These are phyloP conservation scores for Aphanomyces cochlioides DNA, from an alignment of 352 stramenopile species.

Conservation along the genomic window DNA sequence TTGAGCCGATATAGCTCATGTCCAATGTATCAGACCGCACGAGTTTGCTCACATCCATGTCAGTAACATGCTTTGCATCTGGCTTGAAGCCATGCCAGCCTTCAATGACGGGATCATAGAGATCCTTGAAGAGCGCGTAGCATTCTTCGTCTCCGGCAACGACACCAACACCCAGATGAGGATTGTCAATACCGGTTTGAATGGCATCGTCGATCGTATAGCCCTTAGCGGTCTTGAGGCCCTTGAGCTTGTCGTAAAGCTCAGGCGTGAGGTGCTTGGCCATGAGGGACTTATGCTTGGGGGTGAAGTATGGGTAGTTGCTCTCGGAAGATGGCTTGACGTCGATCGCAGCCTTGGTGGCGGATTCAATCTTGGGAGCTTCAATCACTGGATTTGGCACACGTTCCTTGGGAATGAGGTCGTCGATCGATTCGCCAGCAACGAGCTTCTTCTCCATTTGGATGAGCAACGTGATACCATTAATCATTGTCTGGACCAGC, in stretches of 20 bases:
- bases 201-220: conserved; percentile 86
- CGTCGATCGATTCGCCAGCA: conserved; percentile 64
- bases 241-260: conserved; percentile 81
- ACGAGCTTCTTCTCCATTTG: conserved; percentile 86
- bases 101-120: conserved; percentile 84
- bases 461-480: conserved; percentile 89
- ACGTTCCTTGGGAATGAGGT: conserved; percentile 58
- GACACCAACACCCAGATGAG: conserved; percentile 74
- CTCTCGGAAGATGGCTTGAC: conserved; percentile 61
- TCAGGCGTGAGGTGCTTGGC: conserved; percentile 77
- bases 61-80: conserved; percentile 69
- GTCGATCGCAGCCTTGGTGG: conserved; percentile 46
- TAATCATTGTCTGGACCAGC: conserved; percentile 94
- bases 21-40: conserved; percentile 62
- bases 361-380: conserved; percentile 40
- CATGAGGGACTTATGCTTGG: conserved; percentile 84
- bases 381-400: conserved; percentile 57
- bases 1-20: conserved; percentile 87
- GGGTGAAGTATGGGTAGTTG: conserved; percentile 74
- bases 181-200: conserved; percentile 78
- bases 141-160: conserved; percentile 85
- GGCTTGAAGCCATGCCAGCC: conserved; percentile 83
- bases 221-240: conserved; percentile 55
- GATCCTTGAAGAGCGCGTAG: conserved; percentile 75
- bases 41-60: conserved; percentile 79